Base-by-base conservation (phyloP, 108 stramenopile species). In the Epithemia pelagica region DNA sequence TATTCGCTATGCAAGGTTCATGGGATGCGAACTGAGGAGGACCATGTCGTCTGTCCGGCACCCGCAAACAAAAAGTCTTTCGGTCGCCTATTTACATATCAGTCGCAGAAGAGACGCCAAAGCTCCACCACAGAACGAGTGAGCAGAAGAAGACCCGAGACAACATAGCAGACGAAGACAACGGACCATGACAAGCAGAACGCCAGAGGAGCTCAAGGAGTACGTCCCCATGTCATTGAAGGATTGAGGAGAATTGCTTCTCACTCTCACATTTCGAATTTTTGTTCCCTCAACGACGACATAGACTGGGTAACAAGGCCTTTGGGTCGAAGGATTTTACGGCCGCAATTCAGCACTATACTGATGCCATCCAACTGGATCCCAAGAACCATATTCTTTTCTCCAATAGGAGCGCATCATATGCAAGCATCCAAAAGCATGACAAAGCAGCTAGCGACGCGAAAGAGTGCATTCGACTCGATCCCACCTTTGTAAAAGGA, bases 321-420 rank as follows among this genome's bases (percentile, higher is more conserved):
- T 94, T 96, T 59, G 76, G 88, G 20, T 73, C 70, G 10, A 88
- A 91, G 56, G 78, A 94, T 2, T 95, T 78, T 75, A 83, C 89
- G 23, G 75, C 82, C 37, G 96, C 96, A 26, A 87, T 95, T 60
- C 77, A 81, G 46, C 80, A 83, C 37, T 97, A 97, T 79, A 83
- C 86, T 22, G 83, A 87, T 52, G 95, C 96, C 2, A 97, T 97
- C 59, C 74, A 87, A 27, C 58, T 91, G 31, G 91, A 97, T 62
- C 73, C 82, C 46, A 87, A 78, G 52, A 92, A 96, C 66, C 95
- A 95, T 69, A 79, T 95, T 2, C 94, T 89, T 70, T 97, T 80
- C 69, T 94, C 92, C 32, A 97, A 97, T 58, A 71, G 96, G 58
- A 87, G 91, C 71, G 95, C 95, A 22, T 93, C 85, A 33, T 77